Percentiles rank a stretch among this genome's conserved stretches.
These are phyloP conservation scores for Lathyrus oleraceus DNA, from an alignment of 306 rosid genomes.

Conservation along the genomic window DNA sequence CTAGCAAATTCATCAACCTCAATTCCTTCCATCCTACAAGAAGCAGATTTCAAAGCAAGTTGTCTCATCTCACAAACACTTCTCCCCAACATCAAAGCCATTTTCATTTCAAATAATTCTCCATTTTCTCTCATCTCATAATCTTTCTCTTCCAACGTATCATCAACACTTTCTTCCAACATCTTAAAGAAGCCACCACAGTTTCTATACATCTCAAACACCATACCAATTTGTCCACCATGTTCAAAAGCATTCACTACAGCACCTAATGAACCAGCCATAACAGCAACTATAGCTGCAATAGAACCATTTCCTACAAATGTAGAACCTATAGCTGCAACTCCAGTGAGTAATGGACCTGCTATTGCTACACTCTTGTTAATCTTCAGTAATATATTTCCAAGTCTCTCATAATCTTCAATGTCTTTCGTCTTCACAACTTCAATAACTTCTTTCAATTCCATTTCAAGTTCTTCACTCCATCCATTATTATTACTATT, in stretches of 20 bases:
- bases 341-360: slow-evolving; percentile 40
- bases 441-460: slow-evolving; percentile 49
- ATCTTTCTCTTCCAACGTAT: slow-evolving; percentile 45
- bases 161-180: slow-evolving; percentile 42
- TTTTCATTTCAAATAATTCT: slow-evolving; percentile 52
- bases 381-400: no score
- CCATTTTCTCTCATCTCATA: slow-evolving; percentile 64
- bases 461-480: slow-evolving; percentile 48
- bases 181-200: slow-evolving; percentile 52
- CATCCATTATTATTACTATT: slow-evolving; percentile 46
- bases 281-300: slow-evolving; percentile 30
- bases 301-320: slow-evolving; percentile 38
- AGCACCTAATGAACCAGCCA: slow-evolving; percentile 55
- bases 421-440: slow-evolving; percentile 54
- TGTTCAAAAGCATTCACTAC: slow-evolving; percentile 55
- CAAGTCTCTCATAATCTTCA: slow-evolving; percentile 31
- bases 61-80: slow-evolving; percentile 51
- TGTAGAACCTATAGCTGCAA: slow-evolving; percentile 57
- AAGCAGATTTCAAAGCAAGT: slow-evolving; percentile 53
- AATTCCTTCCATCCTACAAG: slow-evolving; percentile 42
- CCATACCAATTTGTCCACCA: slow-evolving; percentile 74
- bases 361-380: no score
- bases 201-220: slow-evolving; percentile 67
- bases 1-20: slow-evolving; percentile 58
- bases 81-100: slow-evolving; percentile 66